Evolutionary conservation across 2,329 filamentous ascomycete genomes (phyloP).

Genomic region (Zarea fungicola): DNA sequence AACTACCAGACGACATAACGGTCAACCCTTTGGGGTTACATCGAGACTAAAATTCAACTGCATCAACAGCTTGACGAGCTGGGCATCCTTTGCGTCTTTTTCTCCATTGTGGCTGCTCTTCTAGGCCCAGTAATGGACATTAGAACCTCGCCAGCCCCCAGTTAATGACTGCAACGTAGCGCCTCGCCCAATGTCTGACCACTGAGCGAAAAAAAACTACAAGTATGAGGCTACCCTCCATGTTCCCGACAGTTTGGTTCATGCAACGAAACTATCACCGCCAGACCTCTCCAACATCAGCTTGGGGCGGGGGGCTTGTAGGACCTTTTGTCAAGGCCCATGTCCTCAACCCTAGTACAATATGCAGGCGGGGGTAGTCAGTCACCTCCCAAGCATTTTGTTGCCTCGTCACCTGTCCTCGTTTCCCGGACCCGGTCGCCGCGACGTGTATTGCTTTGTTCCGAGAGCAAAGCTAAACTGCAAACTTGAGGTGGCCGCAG

Average conservation of each 20-base stretch:
- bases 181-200: constrained; percentile 1
- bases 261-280: constrained; percentile 1
- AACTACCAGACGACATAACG: not conserved
- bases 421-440: not conserved
- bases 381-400: not conserved
- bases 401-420: not conserved
- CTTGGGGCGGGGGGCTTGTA: not conserved
- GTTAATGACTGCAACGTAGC: constrained; percentile 7
- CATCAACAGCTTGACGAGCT: constrained; percentile 2
- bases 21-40: constrained; percentile 4
- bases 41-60: not conserved
- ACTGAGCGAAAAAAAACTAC: constrained; percentile 5
- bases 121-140: not conserved
- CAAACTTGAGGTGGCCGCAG: not conserved
- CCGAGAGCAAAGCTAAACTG: not conserved
- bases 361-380: no score
- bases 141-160: not conserved
- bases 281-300: constrained; percentile 4
- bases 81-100: not conserved
- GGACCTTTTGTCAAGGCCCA: constrained; percentile 5
- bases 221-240: constrained; percentile 13
- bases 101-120: not conserved
- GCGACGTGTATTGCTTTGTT: not conserved
- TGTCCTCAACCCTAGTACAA: not conserved
- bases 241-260: constrained; percentile 14